Evolutionary conservation across 108 stramenopile genomes (phyloP).

Genomic region (Cylindrotheca fusiformis): DNA sequence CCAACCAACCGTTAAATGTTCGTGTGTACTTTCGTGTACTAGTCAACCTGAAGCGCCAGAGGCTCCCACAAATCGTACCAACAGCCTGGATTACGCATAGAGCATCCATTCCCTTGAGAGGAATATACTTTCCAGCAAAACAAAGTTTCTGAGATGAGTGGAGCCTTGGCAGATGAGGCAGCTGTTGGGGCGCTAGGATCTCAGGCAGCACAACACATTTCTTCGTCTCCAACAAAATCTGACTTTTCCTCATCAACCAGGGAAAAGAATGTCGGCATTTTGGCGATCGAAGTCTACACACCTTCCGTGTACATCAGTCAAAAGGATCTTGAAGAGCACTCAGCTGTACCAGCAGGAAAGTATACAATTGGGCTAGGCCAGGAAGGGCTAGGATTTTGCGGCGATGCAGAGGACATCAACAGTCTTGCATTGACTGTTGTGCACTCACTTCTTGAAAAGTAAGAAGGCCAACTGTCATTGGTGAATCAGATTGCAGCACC

Average conservation of each 20-base stretch:
- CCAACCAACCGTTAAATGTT: too few species aligned
- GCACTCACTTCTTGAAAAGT: conserved; percentile 89
- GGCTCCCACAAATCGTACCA: too few species aligned
- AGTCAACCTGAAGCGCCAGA: too few species aligned
- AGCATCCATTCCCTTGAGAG: too few species aligned
- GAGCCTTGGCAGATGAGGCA: conserved; percentile 51
- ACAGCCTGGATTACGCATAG: too few species aligned
- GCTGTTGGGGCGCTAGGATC: conserved; percentile 53
- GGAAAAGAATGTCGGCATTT: conserved; percentile 90
- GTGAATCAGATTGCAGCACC: not conserved
- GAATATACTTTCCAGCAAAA: too few species aligned
- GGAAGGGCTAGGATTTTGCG: conserved; percentile 88
- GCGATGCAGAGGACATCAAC: conserved; percentile 95
- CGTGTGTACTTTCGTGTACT: too few species aligned
- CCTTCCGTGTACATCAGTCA: conserved; percentile 92
- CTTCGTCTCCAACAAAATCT: conserved; percentile 4
- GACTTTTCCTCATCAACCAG: too few species aligned
- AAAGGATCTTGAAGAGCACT: conserved; percentile 85
- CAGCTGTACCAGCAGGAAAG: conserved; percentile 85
- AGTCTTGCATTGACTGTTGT: conserved; percentile 92
- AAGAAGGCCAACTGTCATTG: too few species aligned
- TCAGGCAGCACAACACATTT: conserved; percentile 30
- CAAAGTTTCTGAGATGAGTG: conserved; percentile 6
- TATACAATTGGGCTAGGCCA: conserved; percentile 97
- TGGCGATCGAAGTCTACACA: conserved; percentile 95